Evolutionary conservation across 441 rosid species (phyloP), one percentile per base, ranked within the genome.

Genomic region (Adansonia gregorii): DNA sequence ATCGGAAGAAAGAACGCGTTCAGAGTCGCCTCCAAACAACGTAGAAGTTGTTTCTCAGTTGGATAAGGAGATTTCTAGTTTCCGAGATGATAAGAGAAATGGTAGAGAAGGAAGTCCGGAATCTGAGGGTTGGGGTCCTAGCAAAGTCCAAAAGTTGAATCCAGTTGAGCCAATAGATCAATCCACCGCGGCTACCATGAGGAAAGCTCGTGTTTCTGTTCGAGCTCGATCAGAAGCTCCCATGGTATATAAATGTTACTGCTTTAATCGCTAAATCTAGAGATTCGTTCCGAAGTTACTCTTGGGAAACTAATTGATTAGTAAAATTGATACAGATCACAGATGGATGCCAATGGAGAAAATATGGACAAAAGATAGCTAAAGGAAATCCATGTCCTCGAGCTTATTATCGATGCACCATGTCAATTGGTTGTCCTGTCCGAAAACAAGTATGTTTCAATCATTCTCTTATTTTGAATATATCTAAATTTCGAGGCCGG

Each of bases 151-250:
- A 49, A 92, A 88, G 56, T 58, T 83, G 85, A 80, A 80, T 71
- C 83, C 72, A n/a, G 65, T 56, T 7, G 83, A 83, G 69, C 41
- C 67, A 58, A 79, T 89, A 0, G 96, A 93, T 52, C 98, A 91
- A 72, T 80, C 93, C 2, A 81, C 88, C 0, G 97, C 91, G 63
- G 96, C 98, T 43, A 91, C 98, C 64, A 96, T 96, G 98, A 93
- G 99, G 69, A 94, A 92, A 86, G 99, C 98, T 22, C 97, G 99
- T 65, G 99, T 96, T 72, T 94, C 99, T 0, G 97, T 96, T 72
- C 97, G 99, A 15, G 98, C 98, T 24, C 86, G 98, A 81, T 92
- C 98, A 39, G 98, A 96, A 87, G 96, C 96, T 83, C 94, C 98
- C 68, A 96, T 93, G 99, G 98, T 95, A 81, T 31, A 24, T 24